Evolutionary conservation across 2,329 filamentous ascomycete species (phyloP).

Genomic region (Fusarium lyarnte): DNA sequence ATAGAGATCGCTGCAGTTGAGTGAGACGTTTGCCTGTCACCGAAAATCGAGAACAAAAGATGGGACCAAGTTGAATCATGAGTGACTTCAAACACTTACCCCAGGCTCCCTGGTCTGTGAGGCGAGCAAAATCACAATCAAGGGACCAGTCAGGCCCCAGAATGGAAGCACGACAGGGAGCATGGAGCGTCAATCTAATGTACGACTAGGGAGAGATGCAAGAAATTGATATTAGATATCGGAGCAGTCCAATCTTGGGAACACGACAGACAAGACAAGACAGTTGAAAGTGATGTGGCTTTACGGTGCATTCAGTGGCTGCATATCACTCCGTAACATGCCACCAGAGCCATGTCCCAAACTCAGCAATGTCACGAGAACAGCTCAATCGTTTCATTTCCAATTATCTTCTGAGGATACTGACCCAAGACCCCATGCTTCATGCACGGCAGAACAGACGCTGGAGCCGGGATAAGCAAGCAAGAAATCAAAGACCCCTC

Average conservation of each 20-base stretch:
- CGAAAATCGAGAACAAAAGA: conserved; percentile 1
- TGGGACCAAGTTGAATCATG: conserved; percentile 14
- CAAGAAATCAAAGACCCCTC: conserved; percentile 34
- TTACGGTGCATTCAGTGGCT: conserved; percentile 20
- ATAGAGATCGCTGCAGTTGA: conserved; percentile 1
- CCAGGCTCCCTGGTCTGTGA: conserved; percentile 34
- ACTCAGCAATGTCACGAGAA: neutral
- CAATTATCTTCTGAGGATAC: neutral
- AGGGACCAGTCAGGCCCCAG: conserved; percentile 34
- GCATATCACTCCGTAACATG: conserved; percentile 1
- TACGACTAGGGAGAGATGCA: conserved; percentile 28
- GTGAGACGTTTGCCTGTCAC: neutral
- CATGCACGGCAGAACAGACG: conserved; percentile 30
- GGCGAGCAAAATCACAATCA: conserved; percentile 27
- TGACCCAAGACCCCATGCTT: conserved; percentile 6
- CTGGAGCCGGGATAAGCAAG: conserved; percentile 35
- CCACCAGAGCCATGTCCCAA: neutral
- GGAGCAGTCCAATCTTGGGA: neutral
- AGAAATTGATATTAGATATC: conserved; percentile 20
- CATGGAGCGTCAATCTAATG: conserved; percentile 21
- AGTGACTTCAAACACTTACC: conserved; percentile 17
- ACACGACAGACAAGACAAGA: neutral
- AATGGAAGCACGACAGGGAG: conserved; percentile 29
- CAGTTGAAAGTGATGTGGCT: conserved; percentile 16
- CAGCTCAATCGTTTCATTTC: neutral